Evolutionary conservation across 2,329 filamentous ascomycete species (phyloP), one percentile per base, ranked within the genome.

Genomic region (Whalleya microplaca): DNA sequence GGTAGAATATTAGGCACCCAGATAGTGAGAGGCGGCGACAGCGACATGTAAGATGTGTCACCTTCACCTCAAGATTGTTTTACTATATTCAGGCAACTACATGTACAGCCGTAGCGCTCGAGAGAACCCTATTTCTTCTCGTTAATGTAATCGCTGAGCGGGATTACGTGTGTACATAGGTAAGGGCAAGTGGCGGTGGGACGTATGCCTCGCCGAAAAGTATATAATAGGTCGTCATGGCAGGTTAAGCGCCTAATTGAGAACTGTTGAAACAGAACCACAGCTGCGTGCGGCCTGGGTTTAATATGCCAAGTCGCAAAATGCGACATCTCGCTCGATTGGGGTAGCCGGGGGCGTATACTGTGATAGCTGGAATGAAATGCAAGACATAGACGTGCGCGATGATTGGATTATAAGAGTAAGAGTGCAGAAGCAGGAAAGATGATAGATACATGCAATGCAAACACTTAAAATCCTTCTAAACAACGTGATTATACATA

Each of bases 201-300:
- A 37, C 14, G 23, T 27, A 9, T 27, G 23, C n/a, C n/a, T 4
- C 9, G 23, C 9, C 23, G 23, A 27, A 4, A 27, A 27, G 4
- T 27, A 27, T 27, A 27, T 27, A 27, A 9, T 9, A 16, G 6
- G 32, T 37, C 32, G 32, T 37, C 10, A 45, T 58, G 55, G 52
- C 49, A 27, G 57, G 44, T 58, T 60, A 60, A 62, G 57, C 57
- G 57, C 57, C 51, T 41, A 45, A 53, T 52, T 51, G 41, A 51
- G n/a, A 53, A 58, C 48, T 41, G 41, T 63, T 53, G 61, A 59
- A 63, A 61, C 61, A 57, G 58, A 58, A 59, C 57, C 56, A 58
- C 44, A 43, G 27, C 49, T 61, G 57, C 45, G 54, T 32, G 55
- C 19, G 42, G 55, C 58, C 58, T 58, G 53, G 42, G 40, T 57